Percentiles rank a stretch among this genome's conserved stretches.
These are phyloP conservation scores for Ophiostoma perfectum DNA, from an alignment of 2,329 filamentous ascomycete species.

Conservation along the genomic window DNA sequence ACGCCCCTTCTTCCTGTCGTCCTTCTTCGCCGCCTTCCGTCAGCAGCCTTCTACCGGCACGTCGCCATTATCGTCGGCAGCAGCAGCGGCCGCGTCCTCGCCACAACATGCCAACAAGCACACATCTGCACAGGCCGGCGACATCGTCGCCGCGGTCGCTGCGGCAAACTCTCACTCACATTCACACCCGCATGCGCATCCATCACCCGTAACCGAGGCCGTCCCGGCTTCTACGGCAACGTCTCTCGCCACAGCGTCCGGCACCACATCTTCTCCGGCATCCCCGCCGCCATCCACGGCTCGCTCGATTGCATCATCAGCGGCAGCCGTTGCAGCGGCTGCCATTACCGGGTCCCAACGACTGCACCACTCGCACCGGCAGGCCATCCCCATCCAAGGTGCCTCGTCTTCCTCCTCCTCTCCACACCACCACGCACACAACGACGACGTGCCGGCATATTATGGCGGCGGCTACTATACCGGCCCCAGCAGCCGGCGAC, in stretches of 20 bases:
- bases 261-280: slow-evolving; percentile 18
- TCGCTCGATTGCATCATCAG: slow-evolving; percentile 23
- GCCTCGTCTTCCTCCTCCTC: slow-evolving; percentile 1
- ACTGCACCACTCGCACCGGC: slow-evolving; percentile 22
- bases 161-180: not conserved
- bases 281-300: slow-evolving; percentile 19
- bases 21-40: slow-evolving; percentile 52
- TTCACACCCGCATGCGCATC: not conserved
- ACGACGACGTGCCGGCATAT: slow-evolving; percentile 7
- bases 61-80: slow-evolving; percentile 26
- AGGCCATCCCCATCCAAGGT: slow-evolving; percentile 7
- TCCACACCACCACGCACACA: slow-evolving; percentile 13
- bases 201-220: slow-evolving; percentile 23
- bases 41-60: slow-evolving; percentile 39
- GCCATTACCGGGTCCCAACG: slow-evolving; percentile 25
- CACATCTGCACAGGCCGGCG: slow-evolving; percentile 28
- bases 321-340: slow-evolving; percentile 24
- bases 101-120: slow-evolving; percentile 38
- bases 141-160: slow-evolving; percentile 26
- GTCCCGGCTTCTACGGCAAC: slow-evolving; percentile 26
- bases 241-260: slow-evolving; percentile 25
- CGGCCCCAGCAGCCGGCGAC: slow-evolving; percentile 33
- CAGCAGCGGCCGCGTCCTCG: slow-evolving; percentile 22
- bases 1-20: slow-evolving; percentile 52
- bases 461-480: slow-evolving; percentile 11